Base-by-base conservation (phyloP, 2,329 filamentous ascomycete genomes). In the Talaromyces albobiverticillius region DNA sequence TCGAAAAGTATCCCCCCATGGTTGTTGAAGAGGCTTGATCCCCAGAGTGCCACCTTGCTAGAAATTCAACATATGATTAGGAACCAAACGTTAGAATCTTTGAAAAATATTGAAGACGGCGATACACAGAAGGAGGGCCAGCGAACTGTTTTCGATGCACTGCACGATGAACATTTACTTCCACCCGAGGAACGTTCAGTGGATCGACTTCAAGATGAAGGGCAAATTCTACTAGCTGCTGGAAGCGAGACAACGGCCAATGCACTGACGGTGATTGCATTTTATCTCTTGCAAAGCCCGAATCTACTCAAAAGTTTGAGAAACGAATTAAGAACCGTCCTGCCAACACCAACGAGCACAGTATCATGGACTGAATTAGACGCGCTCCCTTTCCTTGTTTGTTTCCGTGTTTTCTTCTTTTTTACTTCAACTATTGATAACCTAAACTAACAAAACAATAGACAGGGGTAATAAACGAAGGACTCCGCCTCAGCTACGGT, bases 311-410 rank as follows among this genome's bases (percentile, higher is more conserved):
- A 18, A 0, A 62, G 57, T 42, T 53, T 71, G 16, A 61, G 63
- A 4, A 51, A 59, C 3, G 69, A 72, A 22, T 51, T 72, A 22
- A 55, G 57, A 31, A 45, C 56, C 1, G 60, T 67, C 7, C 63
- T 71, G 58, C 68, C 66, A 1, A 61, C 58, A 13, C 61, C 64
- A 6, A 56, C 60, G 0, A 54, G 54, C 13, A 52, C 51, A 6
- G 58, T 65, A 2, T 59, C 61, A 2, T 69, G 66, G 64, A 62
- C 59, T 3, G 56, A 67, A 23, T 60, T 76, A 9, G 68, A 78
- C 57, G 59, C 68, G 43, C 60, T 77, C 8, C 71, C 75, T 0
- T 78, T 76, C 53, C 52, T 75, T 14, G 48, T 51, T n/a, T 20
- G 48, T 31, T 16, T 23, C 10, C 20, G 8, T 16, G 6, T 45